Conservation (phyloP, 2,329 filamentous ascomycete species). For the Aspergillus fischeri region DNA sequence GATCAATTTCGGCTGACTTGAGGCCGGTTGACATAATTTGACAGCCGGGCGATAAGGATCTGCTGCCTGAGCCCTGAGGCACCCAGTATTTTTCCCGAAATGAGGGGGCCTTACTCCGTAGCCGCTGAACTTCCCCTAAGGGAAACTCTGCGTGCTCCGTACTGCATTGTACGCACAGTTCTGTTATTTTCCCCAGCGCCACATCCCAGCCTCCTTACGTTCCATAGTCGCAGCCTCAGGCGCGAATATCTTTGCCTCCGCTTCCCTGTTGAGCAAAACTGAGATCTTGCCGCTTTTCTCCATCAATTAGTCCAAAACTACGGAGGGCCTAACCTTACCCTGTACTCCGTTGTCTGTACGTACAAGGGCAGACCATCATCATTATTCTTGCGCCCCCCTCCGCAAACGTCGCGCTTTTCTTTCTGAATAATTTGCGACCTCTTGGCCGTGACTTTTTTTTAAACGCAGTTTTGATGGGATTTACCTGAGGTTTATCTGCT, state of each 20-base stretch:
- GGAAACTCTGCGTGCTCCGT: background rate
- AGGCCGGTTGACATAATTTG: background rate
- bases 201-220: slow-evolving; percentile 11
- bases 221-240: slow-evolving; percentile 15
- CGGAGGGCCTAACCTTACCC: background rate
- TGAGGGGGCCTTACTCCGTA: background rate
- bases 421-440: slow-evolving; percentile 9
- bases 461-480: background rate
- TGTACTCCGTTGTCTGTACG: background rate
- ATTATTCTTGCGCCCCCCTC: slow-evolving; percentile 14
- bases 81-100: background rate
- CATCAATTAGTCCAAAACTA: slow-evolving; percentile 12
- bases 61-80: background rate
- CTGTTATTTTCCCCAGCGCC: background rate
- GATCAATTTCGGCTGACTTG: background rate
- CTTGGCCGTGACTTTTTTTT: slow-evolving; percentile 4
- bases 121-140: background rate
- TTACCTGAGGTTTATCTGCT: background rate
- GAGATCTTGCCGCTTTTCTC: slow-evolving; percentile 21
- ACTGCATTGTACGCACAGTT: slow-evolving; percentile 12
- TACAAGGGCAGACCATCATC: slow-evolving; percentile 4
- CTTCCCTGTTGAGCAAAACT: slow-evolving; percentile 21
- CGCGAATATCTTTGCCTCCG: slow-evolving; percentile 15
- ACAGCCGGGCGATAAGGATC: background rate
- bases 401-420: slow-evolving; percentile 14